Evolutionary conservation across 1,284 basidiomycete species (phyloP).

Genomic region (Grifola frondosa): DNA sequence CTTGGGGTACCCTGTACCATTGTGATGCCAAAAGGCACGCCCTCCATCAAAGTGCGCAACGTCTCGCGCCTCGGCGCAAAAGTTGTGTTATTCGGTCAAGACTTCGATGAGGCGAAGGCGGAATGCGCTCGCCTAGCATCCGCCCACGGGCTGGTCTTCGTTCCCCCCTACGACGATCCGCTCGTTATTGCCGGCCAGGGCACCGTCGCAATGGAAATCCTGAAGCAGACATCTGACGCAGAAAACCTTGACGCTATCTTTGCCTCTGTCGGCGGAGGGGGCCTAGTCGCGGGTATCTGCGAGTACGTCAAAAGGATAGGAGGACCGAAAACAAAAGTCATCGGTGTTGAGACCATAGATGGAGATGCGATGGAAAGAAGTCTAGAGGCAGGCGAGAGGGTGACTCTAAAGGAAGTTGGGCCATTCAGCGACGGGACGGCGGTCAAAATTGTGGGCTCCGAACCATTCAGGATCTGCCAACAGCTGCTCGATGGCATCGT

Average conservation of each 20-base stretch:
- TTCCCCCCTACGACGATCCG: constrained; percentile 98
- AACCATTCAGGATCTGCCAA: constrained; percentile 91
- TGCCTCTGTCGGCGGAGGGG: constrained; percentile 90
- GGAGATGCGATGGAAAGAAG: constrained; percentile 91
- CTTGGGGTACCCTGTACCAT: constrained; percentile 95
- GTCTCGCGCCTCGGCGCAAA: constrained; percentile 93
- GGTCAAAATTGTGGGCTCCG: constrained; percentile 94
- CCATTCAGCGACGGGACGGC: constrained; percentile 99
- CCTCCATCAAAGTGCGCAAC: constrained; percentile 94
- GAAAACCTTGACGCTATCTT: constrained; percentile 87
- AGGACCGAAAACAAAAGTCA: constrained; percentile 78
- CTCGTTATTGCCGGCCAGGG: constrained; percentile 97
- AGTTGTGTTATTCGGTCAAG: constrained; percentile 87
- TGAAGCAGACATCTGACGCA: constrained; percentile 79
- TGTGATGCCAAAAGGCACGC: constrained; percentile 96
- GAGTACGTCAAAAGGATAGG: constrained; percentile 96
- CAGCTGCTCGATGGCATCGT: constrained; percentile 85
- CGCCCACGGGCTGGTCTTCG: constrained; percentile 81
- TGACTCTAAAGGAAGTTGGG: constrained; percentile 88
- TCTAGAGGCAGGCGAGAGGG: constrained; percentile 74
- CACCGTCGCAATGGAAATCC: constrained; percentile 92
- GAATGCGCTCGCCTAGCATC: constrained; percentile 88
- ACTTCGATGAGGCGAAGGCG: constrained; percentile 96
- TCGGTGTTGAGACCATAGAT: constrained; percentile 95
- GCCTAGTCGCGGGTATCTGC: constrained; percentile 85